Base-by-base conservation (phyloP, 192 early-diverging fungal genomes). In the Dissophora globulifera region DNA sequence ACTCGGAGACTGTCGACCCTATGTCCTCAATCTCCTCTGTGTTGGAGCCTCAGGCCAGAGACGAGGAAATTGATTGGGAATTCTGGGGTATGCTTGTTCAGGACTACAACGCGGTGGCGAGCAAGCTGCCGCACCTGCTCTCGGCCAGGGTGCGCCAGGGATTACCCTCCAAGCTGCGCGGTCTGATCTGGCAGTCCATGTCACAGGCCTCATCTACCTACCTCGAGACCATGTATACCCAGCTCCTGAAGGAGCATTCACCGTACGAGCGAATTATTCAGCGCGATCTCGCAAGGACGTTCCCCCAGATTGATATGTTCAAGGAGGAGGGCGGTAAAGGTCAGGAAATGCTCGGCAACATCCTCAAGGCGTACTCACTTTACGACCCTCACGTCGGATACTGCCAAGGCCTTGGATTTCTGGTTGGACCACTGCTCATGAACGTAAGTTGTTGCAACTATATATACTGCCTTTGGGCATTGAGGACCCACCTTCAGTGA, bases 351-450 rank as follows among this genome's bases (percentile, higher is more conserved):
- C 83, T 99, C 79, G 92, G 92, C 78, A 89, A 93, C 65, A 88
- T 99, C 26, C 79, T 96, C 35, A 95, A 93, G 79, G 96, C 96
- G 6, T 99, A 99, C 68, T 92, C 90, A 48, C 78, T 98, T 25
- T 99, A 95, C 68, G 97, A 99, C 76, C 80, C 90, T 15, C 91
- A 96, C 67, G 92, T 99, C 30, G 97, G 97, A 8, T 99, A 99
- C 69, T 99, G 97, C 78, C 97, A 99, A 83, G 97, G 97, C 17
- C 87, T 99, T 38, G 91, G 94, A 13, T 99, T 99, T 69, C 85
- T 99, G 45, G 93, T 96, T 6, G 97, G 95, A 16, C 93, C 94
- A 58, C 71, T 99, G 62, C 79, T 99, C 35, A 85, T 98, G 87
- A 95, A 92, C 82, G 94, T 93, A 86, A 83, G 82, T 38, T 6